Evolutionary conservation across 2,329 filamentous ascomycete genomes (phyloP), one percentile per base, ranked within the genome.

Genomic region (Ophiostoma piceae): DNA sequence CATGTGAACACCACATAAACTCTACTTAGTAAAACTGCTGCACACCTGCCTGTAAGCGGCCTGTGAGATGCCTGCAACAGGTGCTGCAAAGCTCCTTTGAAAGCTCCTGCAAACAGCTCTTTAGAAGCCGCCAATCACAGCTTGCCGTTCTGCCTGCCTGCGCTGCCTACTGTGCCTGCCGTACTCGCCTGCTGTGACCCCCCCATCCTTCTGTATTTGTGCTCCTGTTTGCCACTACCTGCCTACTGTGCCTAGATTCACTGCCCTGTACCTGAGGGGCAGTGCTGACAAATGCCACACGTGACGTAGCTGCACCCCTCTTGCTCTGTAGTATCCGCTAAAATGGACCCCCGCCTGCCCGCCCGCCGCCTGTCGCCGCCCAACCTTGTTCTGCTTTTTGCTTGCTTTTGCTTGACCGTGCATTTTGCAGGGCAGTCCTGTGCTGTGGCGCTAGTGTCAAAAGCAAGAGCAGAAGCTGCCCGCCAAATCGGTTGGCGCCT

Each of bases 321-420:
- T 32, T 32, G 26, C 57, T 62, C 57, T 62, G 26, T 29, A 16
- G 9, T 41, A 41, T 12, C 39, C 26, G 16, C 51, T 57, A 57
- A 26, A 62, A 19, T 65, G n/a, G n/a, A 14, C 22, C 65, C 65
- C 65, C 65, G 65, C 65, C 62, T 41, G 16, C 64, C 64, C 39
- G 22, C 39, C 54, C 39, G 39, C 62, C 57, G 69, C 71, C 70
- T 71, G 67, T 70, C 71, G 65, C 71, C 71, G 65, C 72, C 73
- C 72, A 73, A 74, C 69, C 67, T 68, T 68, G 70, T 69, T 70
- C 8, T 35, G 35, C 35, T 35, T 35, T 35, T 35, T 35, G 35
- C 35, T 35, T 35, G 35, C 35, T 35, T 67, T 60, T 67, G 29
- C 70, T 69, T 29, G 26, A 1, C 26, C 26, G 26, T 29, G 26